Percentiles rank a stretch among this genome's conserved stretches.
phyloP scores from a whole-genome alignment of 306 rosid genomes.

The Quercus robur region DNA sequence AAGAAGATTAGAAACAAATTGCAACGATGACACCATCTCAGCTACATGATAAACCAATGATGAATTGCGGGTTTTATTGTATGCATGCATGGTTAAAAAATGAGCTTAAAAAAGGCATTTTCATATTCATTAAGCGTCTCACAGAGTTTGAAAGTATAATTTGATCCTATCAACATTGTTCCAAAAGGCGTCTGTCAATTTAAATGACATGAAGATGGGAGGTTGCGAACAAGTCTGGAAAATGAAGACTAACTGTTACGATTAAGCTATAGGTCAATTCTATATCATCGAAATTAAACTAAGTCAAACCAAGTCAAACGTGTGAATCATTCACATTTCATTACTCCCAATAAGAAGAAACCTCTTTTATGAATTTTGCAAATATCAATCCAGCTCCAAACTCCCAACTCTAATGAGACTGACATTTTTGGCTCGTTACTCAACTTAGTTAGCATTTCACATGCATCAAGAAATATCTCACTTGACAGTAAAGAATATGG shows the following conservation, averaged over 20 bases:
- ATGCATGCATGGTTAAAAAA: neutral
- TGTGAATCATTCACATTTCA: neutral
- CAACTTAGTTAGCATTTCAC: too few relatives aligned
- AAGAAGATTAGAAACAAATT: neutral
- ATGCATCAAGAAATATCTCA: too few relatives aligned
- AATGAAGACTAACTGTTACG: slow-evolving; percentile 1
- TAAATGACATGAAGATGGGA: neutral
- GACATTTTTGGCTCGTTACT: neutral
- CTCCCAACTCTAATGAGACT: neutral
- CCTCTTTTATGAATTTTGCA: neutral
- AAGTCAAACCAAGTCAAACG: neutral
- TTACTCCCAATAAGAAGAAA: neutral
- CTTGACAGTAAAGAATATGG: neutral
- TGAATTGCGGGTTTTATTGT: neutral
- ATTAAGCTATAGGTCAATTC: neutral
- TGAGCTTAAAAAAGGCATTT: neutral
- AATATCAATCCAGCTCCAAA: neutral
- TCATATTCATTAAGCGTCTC: neutral
- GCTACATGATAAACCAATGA: neutral
- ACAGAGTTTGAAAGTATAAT: neutral
- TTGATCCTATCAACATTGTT: neutral
- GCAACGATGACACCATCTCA: neutral
- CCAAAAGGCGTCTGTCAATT: slow-evolving; percentile 5
- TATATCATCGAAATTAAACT: neutral
- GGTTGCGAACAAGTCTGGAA: neutral